These are phyloP conservation scores for Hypsizygus ulmarius DNA, from an alignment of 1,284 basidiomycete genomes.

Conservation along the genomic window DNA sequence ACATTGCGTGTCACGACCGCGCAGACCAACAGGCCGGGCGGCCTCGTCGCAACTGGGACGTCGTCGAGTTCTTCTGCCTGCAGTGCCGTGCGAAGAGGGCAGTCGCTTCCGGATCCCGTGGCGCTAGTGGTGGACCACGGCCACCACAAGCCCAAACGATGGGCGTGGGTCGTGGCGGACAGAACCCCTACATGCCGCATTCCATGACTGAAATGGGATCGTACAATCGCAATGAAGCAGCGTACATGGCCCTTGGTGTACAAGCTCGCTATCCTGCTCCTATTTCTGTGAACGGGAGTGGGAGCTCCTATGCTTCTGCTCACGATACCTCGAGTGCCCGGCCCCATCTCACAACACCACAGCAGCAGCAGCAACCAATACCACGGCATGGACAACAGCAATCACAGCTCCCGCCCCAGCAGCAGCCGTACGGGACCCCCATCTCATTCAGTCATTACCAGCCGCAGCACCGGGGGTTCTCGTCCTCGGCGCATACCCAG, in stretches of 20 bases:
- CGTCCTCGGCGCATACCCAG: slow-evolving; percentile 16
- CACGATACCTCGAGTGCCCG: slow-evolving; percentile 10
- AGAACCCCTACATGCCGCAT: slow-evolving; percentile 16
- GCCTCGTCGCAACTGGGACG: slow-evolving; percentile 67
- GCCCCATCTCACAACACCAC: slow-evolving; percentile 5
- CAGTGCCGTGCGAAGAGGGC: slow-evolving; percentile 37
- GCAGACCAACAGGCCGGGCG: slow-evolving; percentile 57
- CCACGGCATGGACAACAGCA: slow-evolving; percentile 17
- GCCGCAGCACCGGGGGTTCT: slow-evolving; percentile 45
- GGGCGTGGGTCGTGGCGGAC: slow-evolving; percentile 4
- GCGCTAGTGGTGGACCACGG: background rate
- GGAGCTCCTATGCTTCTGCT: slow-evolving; percentile 9
- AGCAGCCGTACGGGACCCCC: slow-evolving; percentile 19
- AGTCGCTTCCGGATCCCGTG: slow-evolving; percentile 2
- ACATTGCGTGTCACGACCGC: slow-evolving; percentile 73
- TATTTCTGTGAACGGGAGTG: slow-evolving; percentile 12
- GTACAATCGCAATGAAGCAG: background rate
- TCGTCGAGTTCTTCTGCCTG: slow-evolving; percentile 62
- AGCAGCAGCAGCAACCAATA: slow-evolving; percentile 10
- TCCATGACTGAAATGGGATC: background rate
- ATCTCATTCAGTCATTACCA: slow-evolving; percentile 52
- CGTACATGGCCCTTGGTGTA: slow-evolving; percentile 4
- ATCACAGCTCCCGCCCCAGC: slow-evolving; percentile 16
- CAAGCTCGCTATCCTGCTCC: slow-evolving; percentile 5
- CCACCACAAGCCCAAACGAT: background rate